Evolutionary conservation across 164 flowering plant genomes (phyloP).

Genomic region (Cinnamomum micranthum): DNA sequence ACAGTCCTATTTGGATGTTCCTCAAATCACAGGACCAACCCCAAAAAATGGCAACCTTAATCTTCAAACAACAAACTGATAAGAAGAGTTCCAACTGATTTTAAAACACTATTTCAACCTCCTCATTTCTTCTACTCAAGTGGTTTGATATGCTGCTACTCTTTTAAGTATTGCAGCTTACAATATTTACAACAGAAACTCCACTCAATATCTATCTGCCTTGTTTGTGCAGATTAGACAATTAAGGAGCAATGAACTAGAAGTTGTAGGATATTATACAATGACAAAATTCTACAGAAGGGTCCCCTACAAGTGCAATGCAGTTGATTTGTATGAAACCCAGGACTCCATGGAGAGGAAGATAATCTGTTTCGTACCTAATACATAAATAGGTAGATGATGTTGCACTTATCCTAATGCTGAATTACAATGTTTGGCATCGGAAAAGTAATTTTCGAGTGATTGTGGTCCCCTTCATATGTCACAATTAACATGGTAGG

Average conservation of each 20-base stretch:
- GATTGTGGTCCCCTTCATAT: conserved; percentile 40
- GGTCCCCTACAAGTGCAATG: too few relatives aligned
- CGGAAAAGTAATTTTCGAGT: conserved; percentile 24
- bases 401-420: background rate
- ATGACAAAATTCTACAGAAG: background rate
- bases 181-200: background rate
- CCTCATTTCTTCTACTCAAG: too few relatives aligned
- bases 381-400: background rate
- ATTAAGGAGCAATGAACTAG: background rate
- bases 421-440: conserved; percentile 11
- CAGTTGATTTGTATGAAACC: background rate
- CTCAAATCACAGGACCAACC: too few relatives aligned
- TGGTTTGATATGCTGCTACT: background rate
- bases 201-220: background rate
- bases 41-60: too few relatives aligned
- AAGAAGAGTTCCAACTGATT: too few relatives aligned
- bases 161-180: background rate
- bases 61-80: too few relatives aligned
- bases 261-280: background rate
- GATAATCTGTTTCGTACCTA: background rate
- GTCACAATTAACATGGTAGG: conserved; percentile 34
- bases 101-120: too few relatives aligned
- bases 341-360: background rate
- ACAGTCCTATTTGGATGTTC: too few relatives aligned
- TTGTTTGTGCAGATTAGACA: background rate